Evolutionary conservation across 495 filamentous ascomycete species (phyloP).

Genomic region (Podospora australis): DNA sequence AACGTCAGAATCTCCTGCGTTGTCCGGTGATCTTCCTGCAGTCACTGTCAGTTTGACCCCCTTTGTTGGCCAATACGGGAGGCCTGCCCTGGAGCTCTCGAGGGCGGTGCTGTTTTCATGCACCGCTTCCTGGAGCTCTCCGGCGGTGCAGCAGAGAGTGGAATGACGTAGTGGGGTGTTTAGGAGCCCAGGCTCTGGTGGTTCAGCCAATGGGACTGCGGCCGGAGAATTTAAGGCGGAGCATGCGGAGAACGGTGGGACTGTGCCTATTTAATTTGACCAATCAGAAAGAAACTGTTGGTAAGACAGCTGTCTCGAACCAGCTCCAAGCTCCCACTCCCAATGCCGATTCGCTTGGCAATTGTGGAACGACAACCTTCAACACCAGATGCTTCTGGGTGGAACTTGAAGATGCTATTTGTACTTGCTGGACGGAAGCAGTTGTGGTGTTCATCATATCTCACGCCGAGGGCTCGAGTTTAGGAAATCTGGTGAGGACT

Average conservation of each 20-base stretch:
- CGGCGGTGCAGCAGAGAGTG: background rate
- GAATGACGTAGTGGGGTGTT: slow-evolving; percentile 1
- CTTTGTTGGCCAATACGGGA: background rate
- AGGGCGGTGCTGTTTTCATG: background rate
- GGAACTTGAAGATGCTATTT: too few relatives aligned
- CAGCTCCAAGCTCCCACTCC: background rate
- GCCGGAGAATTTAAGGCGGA: background rate
- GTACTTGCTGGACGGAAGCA: too few relatives aligned
- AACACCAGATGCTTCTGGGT: too few relatives aligned
- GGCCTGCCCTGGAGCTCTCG: background rate
- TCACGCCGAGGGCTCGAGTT: too few relatives aligned
- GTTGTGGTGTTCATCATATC: too few relatives aligned
- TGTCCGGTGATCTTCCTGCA: too few relatives aligned
- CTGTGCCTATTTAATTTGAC: background rate
- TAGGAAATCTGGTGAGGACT: background rate
- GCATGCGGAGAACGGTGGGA: slow-evolving; percentile 1
- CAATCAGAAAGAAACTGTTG: slow-evolving; percentile 4
- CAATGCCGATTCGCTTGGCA: background rate
- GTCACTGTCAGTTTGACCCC: background rate
- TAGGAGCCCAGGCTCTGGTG: background rate
- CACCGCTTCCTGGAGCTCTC: background rate
- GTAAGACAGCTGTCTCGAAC: slow-evolving; percentile 8
- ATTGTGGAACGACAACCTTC: too few relatives aligned
- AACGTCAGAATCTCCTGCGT: too few relatives aligned
- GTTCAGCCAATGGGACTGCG: background rate